Conservation (phyloP, 2,329 filamentous ascomycete genomes). For the Colletotrichum tropicicola region DNA sequence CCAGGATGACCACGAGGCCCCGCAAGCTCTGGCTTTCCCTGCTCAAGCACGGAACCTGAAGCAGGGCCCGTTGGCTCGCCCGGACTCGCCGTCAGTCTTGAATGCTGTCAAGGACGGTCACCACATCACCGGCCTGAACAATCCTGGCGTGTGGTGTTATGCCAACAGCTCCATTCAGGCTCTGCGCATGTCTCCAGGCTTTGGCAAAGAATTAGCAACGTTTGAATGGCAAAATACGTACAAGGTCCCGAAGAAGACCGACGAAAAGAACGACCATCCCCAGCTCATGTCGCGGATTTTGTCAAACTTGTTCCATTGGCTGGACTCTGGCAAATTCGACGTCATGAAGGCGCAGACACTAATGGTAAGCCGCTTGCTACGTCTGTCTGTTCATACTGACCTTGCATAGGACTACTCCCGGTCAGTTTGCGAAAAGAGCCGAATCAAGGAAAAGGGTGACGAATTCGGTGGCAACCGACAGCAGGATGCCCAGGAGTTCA, state of each 20-base stretch:
- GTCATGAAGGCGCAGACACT: slow-evolving; percentile 64
- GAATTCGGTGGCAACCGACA: slow-evolving; percentile 79
- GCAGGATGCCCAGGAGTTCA: slow-evolving; percentile 92
- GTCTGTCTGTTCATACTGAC: slow-evolving; percentile 28
- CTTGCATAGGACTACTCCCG: slow-evolving; percentile 62
- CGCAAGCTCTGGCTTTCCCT: slow-evolving; percentile 5
- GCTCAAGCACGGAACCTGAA: slow-evolving; percentile 17
- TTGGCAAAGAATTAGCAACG: slow-evolving; percentile 72
- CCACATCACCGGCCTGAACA: slow-evolving; percentile 77
- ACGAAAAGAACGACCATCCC: slow-evolving; percentile 60
- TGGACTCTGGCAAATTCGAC: slow-evolving; percentile 58
- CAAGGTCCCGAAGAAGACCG: slow-evolving; percentile 73
- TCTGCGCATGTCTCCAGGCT: slow-evolving; percentile 75
- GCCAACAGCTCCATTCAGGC: slow-evolving; percentile 92
- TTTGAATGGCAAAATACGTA: slow-evolving; percentile 68
- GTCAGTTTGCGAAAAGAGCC: slow-evolving; percentile 27
- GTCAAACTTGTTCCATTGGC: slow-evolving; percentile 66
- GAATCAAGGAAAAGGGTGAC: slow-evolving; percentile 40
- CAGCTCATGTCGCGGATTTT: slow-evolving; percentile 69
- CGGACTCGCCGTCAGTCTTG: slow-evolving; percentile 17
- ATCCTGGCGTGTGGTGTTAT: slow-evolving; percentile 87
- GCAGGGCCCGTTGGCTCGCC: slow-evolving; percentile 22
- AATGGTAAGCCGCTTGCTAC: slow-evolving; percentile 54
- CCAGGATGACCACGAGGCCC: slow-evolving; percentile 23
- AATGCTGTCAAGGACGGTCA: slow-evolving; percentile 36